Base-by-base conservation (phyloP, 2,329 filamentous ascomycete species). In the Proliferodiscus dingleyae region DNA sequence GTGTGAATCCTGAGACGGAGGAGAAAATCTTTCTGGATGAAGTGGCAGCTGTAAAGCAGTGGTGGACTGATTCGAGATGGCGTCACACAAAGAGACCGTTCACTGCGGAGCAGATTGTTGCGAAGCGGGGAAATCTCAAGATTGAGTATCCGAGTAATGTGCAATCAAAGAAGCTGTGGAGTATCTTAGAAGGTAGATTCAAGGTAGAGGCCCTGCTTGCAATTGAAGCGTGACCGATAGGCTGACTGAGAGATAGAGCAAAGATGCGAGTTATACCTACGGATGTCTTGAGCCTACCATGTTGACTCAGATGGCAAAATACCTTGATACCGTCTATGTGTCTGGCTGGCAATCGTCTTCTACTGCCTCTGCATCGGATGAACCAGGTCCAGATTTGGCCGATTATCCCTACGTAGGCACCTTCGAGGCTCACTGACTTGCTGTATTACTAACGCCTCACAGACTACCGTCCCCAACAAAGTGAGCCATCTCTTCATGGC, bases 251-350 rank as follows among this genome's bases (percentile, higher is more conserved):
- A 34, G 5, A 47, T 57, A 95, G 87, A 86, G 78, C 63, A 81
- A 81, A 61, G 86, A 93, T 63, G 87, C 87, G 38, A 94, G 88
- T 70, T 95, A 85, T 73, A 98, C 93, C 47, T 98, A 96, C 65
- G 93, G 93, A 62, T 97, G 93, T 71, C 77, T 98, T 55, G 93
- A 98, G 65, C 93, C 93, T 9, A 95, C 95, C 46, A 96, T 96
- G 87, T 80, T 98, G 66, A 97, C 93, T 22, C 93, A 98, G 69
- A 98, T 98, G 93, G 91, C 91, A 61, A 95, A 97, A 71, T 97
- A 94, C 68, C 78, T 98, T 52, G 93, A 98, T 65, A 98, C 93
- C 26, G 88, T 98, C 66, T 98, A 98, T 68, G 93, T 98, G 52
- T 97, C 93, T 44, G 93, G 93, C 54, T 98, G 93, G 93, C 93